Evolutionary conservation across 495 filamentous ascomycete genomes (phyloP), one percentile per base, ranked within the genome.

Genomic region (Acidomyces sp.): DNA sequence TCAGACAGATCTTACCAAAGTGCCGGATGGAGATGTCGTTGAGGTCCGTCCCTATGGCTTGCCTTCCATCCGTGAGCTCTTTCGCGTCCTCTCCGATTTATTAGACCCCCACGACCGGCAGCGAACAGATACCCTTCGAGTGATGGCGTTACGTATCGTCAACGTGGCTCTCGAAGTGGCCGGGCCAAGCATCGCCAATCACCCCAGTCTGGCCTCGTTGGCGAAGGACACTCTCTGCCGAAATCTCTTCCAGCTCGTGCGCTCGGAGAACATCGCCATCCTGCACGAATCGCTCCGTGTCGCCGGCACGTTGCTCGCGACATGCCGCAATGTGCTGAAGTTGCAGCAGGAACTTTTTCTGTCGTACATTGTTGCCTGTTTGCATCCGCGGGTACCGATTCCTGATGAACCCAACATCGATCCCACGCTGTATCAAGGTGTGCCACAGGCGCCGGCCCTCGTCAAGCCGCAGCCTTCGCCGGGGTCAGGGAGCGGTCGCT

Each of bases 151-250:
- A 39, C 72, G 92, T 23, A 95, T 99, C 43, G 93, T 96, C 43
- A 90, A 96, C 65, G 90, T 99, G 24, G 88, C 90, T 9, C 70
- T 99, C 27, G 90, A 99, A 57, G 87, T 96, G 43, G 87, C 90
- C 17, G 90, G 90, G 0, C 88, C 90, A 1, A 93, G 87, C 0
- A 96, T 99, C 54, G 84, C 86, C 33, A 82, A 82, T 43, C 92
- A 99, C 57, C 86, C 88, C 5, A 85, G 79, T 37, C 64, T 99
- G 37, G 86, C 92, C 18, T 76, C 69, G 10, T 65, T 96, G 26
- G 92, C 90, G 1, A 85, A 93, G 55, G 86, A 99, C 60, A 85
- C 87, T 39, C 69, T 99, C 20, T 99, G 90, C 55, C 78, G 85
- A 39, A 80, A 95, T 58, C 70, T 99, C 18, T 99, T 99, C 62